Evolutionary conservation across 2,329 filamentous ascomycete species (phyloP), one percentile per base, ranked within the genome.

Genomic region (Colletotrichum cereale): DNA sequence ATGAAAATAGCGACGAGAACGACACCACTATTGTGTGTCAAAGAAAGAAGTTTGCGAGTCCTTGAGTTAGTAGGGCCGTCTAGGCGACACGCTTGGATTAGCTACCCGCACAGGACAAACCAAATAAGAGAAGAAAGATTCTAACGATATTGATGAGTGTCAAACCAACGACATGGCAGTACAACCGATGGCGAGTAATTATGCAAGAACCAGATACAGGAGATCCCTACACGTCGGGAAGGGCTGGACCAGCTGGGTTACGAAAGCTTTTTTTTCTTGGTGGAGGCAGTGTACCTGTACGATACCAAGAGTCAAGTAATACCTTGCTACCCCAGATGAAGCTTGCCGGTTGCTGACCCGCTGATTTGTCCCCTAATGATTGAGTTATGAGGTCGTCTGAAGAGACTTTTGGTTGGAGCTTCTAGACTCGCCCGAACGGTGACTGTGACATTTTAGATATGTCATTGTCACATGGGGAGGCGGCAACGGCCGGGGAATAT

Each of bases 381-480:
- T 38, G 29, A 31, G 42, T 14, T 24, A 57, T 62, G 31, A 60
- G 44, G 69, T 69, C 38, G 47, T 64, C 31, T 44, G 38, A 60
- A 50, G 8, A 36, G 36, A 16, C 40, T 55, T 29, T 64, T n/a
- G 5, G 12, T 4, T n/a, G 31, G 18, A 16, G 42, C 42, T 72
- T 64, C 69, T 60, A 69, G 65, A 50, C 53, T 63, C 48, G 18
- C 57, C 67, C 31, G n/a, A 21, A 44, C 24, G 16, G 36, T 48
- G 50, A 53, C 31, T 12, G 24, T 68, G 65, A 71, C 65, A 63
- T 11, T 47, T 50, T 5, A 42, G 36, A 24, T 29, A 61, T 60
- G 69, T 72, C 69, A 69, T 69, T 34, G 53, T 72, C 65, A 72
- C 69, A 69, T 72, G 69, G 66, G 66, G 38, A 69, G 10, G 67